Percentiles rank a stretch among this genome's conserved stretches.
phyloP scores from a whole-genome alignment of 345 rosid genomes.

The Sonneratia caseolaris region DNA sequence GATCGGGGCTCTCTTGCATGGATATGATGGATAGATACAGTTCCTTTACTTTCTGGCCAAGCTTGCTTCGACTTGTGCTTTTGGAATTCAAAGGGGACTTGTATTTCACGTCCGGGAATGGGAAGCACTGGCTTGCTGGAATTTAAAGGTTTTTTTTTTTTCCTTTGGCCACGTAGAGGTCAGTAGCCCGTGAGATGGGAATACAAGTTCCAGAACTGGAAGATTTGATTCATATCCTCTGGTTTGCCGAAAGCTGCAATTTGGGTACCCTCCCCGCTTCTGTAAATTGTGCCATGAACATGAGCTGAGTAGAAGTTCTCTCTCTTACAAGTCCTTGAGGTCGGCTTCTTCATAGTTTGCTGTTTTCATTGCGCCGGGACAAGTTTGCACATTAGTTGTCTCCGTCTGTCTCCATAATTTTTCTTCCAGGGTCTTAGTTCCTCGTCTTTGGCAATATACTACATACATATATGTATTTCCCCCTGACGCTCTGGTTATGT shows the following conservation, averaged over 20 bases:
- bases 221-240: conserved; percentile 17
- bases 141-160: background rate
- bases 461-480: conserved; percentile 3
- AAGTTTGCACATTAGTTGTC: conserved; percentile 30
- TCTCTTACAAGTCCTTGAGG: conserved; percentile 13
- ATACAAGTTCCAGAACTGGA: conserved; percentile 25
- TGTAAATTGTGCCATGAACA: conserved; percentile 43
- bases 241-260: conserved; percentile 17
- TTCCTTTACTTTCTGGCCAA: background rate
- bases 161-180: conserved; percentile 15
- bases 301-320: conserved; percentile 13
- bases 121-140: conserved; percentile 24
- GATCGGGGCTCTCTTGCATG: conserved; percentile 94
- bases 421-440: conserved; percentile 9
- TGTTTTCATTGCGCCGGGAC: conserved; percentile 22
- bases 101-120: conserved; percentile 14
- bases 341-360: background rate
- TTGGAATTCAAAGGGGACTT: conserved; percentile 18
- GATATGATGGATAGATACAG: conserved; percentile 21
- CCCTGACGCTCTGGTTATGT: conserved; percentile 13
- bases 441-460: conserved; percentile 20
- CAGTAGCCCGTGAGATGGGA: conserved; percentile 16
- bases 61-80: background rate
- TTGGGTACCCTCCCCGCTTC: conserved; percentile 12
- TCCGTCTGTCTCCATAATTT: conserved; percentile 9